A percentile compares a stretch with the other conserved stretches of the same genome.
These are phyloP conservation scores for Pinus albicaulis DNA, from an alignment of 75 land plant genomes.

Conservation along the genomic window DNA sequence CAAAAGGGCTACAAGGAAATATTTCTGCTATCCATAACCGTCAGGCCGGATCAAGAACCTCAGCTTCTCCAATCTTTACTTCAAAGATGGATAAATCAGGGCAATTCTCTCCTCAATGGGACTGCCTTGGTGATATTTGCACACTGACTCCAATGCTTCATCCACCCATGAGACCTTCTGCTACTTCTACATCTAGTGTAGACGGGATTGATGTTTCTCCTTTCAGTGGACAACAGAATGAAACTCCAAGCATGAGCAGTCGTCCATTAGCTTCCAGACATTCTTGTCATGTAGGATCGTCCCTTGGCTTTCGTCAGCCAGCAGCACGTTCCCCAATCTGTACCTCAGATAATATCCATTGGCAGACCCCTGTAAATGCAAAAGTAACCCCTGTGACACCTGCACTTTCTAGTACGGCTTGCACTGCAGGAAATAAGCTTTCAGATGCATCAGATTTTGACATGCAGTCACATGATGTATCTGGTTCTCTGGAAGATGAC, in stretches of 20 bases:
- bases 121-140: constrained; percentile 34
- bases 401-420: background rate
- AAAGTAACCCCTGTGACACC: constrained; percentile 39
- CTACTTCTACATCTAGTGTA: constrained; percentile 15
- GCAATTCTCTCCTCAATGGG: constrained; percentile 49
- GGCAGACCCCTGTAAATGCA: constrained; percentile 16
- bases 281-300: constrained; percentile 17
- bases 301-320: constrained; percentile 21
- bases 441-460: constrained; percentile 3
- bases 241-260: constrained; percentile 8
- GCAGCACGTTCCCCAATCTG: constrained; percentile 11
- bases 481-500: constrained; percentile 46
- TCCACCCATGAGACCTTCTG: constrained; percentile 22
- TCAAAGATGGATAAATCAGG: constrained; percentile 24
- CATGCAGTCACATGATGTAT: background rate
- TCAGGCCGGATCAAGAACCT: constrained; percentile 7
- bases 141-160: constrained; percentile 32
- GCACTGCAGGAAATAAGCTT: constrained; percentile 10
- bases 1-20: constrained; percentile 8
- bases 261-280: constrained; percentile 13
- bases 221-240: constrained; percentile 24
- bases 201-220: constrained; percentile 32
- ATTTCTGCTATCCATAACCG: background rate
- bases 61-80: constrained; percentile 28
- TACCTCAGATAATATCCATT: constrained; percentile 14